Evolutionary conservation across 495 filamentous ascomycete genomes (phyloP).

Genomic region (Stereocaulon alpinum): DNA sequence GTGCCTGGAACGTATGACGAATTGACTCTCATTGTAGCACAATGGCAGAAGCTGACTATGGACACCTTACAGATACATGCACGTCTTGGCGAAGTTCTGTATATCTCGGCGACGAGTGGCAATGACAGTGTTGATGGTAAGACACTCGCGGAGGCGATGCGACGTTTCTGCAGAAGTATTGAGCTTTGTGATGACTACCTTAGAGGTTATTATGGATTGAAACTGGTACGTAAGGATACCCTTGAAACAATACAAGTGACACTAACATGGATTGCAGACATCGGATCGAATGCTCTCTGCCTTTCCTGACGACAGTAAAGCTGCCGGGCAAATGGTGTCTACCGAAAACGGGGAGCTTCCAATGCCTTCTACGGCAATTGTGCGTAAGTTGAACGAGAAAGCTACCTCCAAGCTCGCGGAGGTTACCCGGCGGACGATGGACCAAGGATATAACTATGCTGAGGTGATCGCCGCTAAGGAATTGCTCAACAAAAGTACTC

Average conservation of each 20-base stretch:
- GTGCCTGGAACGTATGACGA: slow-evolving; percentile 79
- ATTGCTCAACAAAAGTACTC: slow-evolving; percentile 42
- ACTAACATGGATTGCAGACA: slow-evolving; percentile 13
- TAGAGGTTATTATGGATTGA: slow-evolving; percentile 84
- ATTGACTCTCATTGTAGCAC: background rate
- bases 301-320: background rate
- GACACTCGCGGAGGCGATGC: slow-evolving; percentile 57
- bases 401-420: slow-evolving; percentile 66
- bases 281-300: slow-evolving; percentile 17
- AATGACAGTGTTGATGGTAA: slow-evolving; percentile 33
- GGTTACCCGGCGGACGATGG: slow-evolving; percentile 52
- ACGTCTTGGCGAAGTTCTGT: slow-evolving; percentile 71
- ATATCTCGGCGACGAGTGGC: slow-evolving; percentile 47
- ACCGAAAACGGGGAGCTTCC: slow-evolving; percentile 10
- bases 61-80: slow-evolving; percentile 62
- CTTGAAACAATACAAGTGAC: background rate
- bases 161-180: slow-evolving; percentile 77
- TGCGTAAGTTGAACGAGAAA: slow-evolving; percentile 58
- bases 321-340: background rate
- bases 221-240: slow-evolving; percentile 48
- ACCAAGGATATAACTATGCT: slow-evolving; percentile 55
- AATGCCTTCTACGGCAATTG: slow-evolving; percentile 36
- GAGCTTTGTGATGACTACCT: slow-evolving; percentile 91
- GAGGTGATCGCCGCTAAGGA: slow-evolving; percentile 72
- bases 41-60: slow-evolving; percentile 13